A percentile compares a stretch with the other conserved stretches of the same genome.
These are phyloP conservation scores for Glycine tomentella DNA, from an alignment of 306 rosid species.

Conservation along the genomic window DNA sequence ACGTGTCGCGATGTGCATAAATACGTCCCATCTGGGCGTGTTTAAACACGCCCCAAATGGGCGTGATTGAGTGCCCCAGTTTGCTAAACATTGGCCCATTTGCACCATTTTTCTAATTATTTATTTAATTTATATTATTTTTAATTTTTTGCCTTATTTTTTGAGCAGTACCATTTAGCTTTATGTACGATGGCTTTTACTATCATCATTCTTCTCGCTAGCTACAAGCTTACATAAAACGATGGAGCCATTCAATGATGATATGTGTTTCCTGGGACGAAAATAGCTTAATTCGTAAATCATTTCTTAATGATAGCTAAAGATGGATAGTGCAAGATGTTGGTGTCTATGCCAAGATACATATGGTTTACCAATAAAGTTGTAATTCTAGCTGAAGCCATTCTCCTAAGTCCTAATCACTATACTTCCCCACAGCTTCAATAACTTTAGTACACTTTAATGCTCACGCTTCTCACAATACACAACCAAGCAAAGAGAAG, in stretches of 20 bases:
- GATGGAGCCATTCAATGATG: slow-evolving; percentile 46
- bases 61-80: too few relatives aligned
- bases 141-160: too few relatives aligned
- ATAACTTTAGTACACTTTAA: background rate
- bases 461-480: background rate
- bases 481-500: background rate
- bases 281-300: slow-evolving; percentile 37
- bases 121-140: too few relatives aligned
- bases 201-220: slow-evolving; percentile 42
- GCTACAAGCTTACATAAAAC: slow-evolving; percentile 37
- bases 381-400: slow-evolving; percentile 16
- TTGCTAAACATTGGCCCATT: too few relatives aligned
- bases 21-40: too few relatives aligned
- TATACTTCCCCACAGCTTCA: background rate
- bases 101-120: too few relatives aligned
- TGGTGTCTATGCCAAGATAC: slow-evolving; percentile 36
- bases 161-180: slow-evolving; percentile 34
- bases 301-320: slow-evolving; percentile 32
- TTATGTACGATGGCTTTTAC: slow-evolving; percentile 43
- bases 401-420: background rate
- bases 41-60: too few relatives aligned
- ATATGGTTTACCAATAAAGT: slow-evolving; percentile 32
- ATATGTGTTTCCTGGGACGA: slow-evolving; percentile 33
- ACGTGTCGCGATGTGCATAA: too few relatives aligned
- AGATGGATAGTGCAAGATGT: slow-evolving; percentile 38